Base-by-base conservation (phyloP, 345 rosid genomes). In the Acer yangbiense region DNA sequence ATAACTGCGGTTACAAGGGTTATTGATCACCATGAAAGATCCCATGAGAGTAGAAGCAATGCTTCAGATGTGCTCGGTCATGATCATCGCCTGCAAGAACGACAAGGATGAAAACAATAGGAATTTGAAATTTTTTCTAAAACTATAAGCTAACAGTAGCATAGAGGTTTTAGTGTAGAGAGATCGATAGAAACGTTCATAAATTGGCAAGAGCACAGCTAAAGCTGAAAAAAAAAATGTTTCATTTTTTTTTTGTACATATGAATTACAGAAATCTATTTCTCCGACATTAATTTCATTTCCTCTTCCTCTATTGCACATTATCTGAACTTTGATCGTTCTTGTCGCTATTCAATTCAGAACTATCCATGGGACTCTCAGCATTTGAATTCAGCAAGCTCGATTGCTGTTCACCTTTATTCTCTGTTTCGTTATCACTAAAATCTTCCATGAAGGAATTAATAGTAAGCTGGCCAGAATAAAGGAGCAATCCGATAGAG, bases 401-500 rank as follows among this genome's bases (percentile, higher is more conserved):
- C 23, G 71, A 67, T 12, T 68, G 73, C 63, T 65, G 80, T n/a
- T 72, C 78, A 32, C 76, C 80, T 75, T 75, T 25, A 67, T 66
- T 78, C 79, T 79, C 74, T 54, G 64, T 68, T 75, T 81, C 81
- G 60, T 81, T 60, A 25, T 63, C 64, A 8, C 82, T 10, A 82
- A 83, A 72, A 80, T 79, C 88, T 78, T 80, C 90, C 82, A 82
- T 78, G 57, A 84, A 85, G 72, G 91, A 85, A 80, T 79, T 90
- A 65, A 90, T 11, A 76, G 88, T 92, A 79, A 93, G 94, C 74
- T 92, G 97, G 39, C 84, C 95, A 8, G 97, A 83, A 82, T 88
- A 94, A 61, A 94, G 94, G 68, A 96, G 72, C 69, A 95, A 88
- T 55, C 98, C 99, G 0, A 93, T 16, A 0, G 97, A 83, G 68